Evolutionary conservation across 306 rosid genomes (phyloP), one percentile per base, ranked within the genome.

Genomic region (Styphnolobium japonicum): DNA sequence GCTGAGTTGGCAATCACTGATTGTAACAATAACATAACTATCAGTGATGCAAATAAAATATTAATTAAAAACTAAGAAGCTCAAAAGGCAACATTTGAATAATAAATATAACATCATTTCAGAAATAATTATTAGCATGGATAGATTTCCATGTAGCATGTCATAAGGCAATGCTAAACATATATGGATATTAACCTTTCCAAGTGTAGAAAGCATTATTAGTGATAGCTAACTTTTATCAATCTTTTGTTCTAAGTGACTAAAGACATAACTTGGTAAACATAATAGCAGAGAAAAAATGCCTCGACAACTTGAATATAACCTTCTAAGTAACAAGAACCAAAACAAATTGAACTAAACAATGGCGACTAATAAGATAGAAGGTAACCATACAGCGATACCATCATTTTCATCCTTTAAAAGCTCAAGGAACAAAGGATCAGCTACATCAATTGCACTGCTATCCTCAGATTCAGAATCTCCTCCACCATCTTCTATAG

Each of bases 351-450:
- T 67, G 62, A 64, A 73, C 65, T 67, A 27, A 46, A 40, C 48
- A 53, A 58, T 45, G 29, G 57, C 52, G 43, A 72, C 14, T 18
- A 60, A 72, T n/a, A 56, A 64, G 72, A 78, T 52, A 71, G 48
- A 39, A 80, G 73, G 78, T 78, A 71, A 67, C 65, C 91, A 73
- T 87, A 95, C 98, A 80, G 98, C 90, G 52, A 95, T 87, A 64
- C 98, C 98, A 87, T 92, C 98, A 80, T 92, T 95, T 91, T 95
- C 98, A 91, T 95, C 98, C 88, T 95, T 92, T 67, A 95, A 81
- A 85, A 95, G 89, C 60, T 95, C 98, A 9, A 95, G 96, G 86
- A 95, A 92, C 79, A 91, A 79, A 81, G 98, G 92, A 86, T 90
- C 95, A 65, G 88, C 88, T 36, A 86, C 98, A 81, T 95, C 97